A percentile compares a stretch with the other conserved stretches of the same genome.
Evolutionary conservation across 306 rosid species (phyloP).

Genomic region (Lathyrus sativus): DNA sequence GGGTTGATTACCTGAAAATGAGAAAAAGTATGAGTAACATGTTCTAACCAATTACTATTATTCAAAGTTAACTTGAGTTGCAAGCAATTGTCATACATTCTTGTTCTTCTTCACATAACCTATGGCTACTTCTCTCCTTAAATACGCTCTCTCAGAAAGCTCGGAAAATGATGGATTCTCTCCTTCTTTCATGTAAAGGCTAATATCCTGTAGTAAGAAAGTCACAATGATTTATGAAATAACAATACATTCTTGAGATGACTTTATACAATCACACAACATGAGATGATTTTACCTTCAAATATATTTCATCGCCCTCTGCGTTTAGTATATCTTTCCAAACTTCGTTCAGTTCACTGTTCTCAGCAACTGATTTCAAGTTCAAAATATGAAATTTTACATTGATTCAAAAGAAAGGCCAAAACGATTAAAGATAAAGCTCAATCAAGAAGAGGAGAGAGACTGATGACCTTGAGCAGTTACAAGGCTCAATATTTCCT

Average conservation of each 20-base stretch:
- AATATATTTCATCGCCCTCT: constrained; percentile 95
- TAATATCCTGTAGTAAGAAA: constrained; percentile 58
- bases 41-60: neutral
- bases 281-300: constrained; percentile 65
- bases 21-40: constrained; percentile 37
- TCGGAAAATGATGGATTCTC: constrained; percentile 85
- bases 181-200: constrained; percentile 84
- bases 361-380: constrained; percentile 72
- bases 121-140: constrained; percentile 92
- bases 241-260: constrained; percentile 11
- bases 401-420: constrained; percentile 14
- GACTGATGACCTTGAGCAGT: constrained; percentile 85
- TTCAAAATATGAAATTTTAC: constrained; percentile 26
- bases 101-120: constrained; percentile 83
- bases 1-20: constrained; percentile 86
- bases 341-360: constrained; percentile 81
- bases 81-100: constrained; percentile 51
- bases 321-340: constrained; percentile 94
- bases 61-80: constrained; percentile 28
- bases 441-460: constrained; percentile 27
- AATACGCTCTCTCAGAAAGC: constrained; percentile 79
- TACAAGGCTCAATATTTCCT: constrained; percentile 97
- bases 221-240: constrained; percentile 6
- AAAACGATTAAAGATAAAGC: constrained; percentile 23
- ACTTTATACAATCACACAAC: constrained; percentile 6